These are phyloP conservation scores for Hyphopichia pseudoburtonii DNA, from an alignment of 1,139 yeast genomes.

Conservation along the genomic window DNA sequence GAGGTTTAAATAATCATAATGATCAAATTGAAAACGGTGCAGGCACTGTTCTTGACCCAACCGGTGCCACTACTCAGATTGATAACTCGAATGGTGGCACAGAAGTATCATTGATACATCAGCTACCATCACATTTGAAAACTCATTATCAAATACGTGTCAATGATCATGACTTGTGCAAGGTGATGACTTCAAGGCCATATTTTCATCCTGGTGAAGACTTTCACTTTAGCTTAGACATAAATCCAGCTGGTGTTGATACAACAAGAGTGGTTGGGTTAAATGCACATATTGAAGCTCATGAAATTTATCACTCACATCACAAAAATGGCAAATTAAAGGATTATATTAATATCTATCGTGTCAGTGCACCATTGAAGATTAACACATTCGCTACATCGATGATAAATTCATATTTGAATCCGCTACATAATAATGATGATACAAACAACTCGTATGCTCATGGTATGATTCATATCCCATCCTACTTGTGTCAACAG, in stretches of 20 bases:
- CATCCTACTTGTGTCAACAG: slow-evolving; percentile 33
- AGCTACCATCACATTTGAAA: slow-evolving; percentile 32
- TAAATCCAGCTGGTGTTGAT: slow-evolving; percentile 16
- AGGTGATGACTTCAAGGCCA: slow-evolving; percentile 38
- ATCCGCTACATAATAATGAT: too few relatives aligned
- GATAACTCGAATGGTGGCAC: too few relatives aligned
- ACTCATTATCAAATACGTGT: slow-evolving; percentile 41
- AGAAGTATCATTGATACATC: slow-evolving; percentile 19
- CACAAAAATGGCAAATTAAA: slow-evolving; percentile 10
- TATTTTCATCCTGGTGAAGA: slow-evolving; percentile 53
- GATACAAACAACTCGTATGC: slow-evolving; percentile 13
- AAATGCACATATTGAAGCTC: slow-evolving; percentile 39
- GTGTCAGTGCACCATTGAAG: slow-evolving; percentile 39
- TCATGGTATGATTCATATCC: slow-evolving; percentile 32
- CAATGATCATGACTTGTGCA: slow-evolving; percentile 33
- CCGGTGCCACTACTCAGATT: not conserved
- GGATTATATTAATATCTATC: slow-evolving; percentile 29
- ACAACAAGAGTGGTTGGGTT: slow-evolving; percentile 33
- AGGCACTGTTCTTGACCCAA: not conserved
- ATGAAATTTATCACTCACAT: slow-evolving; percentile 32
- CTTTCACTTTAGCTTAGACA: slow-evolving; percentile 36
- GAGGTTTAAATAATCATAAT: not conserved
- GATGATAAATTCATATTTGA: slow-evolving; percentile 15
- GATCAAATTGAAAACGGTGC: not conserved
- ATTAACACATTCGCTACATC: slow-evolving; percentile 36